Conservation (phyloP, 2,329 filamentous ascomycete genomes). For the Pezicula rhizophila region DNA sequence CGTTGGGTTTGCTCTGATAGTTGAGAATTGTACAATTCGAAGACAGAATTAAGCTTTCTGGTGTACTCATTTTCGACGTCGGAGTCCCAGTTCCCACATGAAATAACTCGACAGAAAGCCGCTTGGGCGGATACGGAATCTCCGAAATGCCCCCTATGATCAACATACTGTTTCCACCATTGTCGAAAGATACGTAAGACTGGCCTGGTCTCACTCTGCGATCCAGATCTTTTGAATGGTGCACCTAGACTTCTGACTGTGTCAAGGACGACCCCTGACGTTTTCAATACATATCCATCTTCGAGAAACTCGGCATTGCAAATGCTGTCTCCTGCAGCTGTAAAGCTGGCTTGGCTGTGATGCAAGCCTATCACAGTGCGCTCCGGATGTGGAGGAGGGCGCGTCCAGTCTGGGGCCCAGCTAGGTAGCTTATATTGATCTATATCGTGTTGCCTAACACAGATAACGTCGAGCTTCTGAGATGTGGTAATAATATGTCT, state of each 20-base stretch:
- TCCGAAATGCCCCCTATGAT: conserved; percentile 2
- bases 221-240: conserved; percentile 9
- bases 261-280: conserved; percentile 14
- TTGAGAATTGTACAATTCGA: conserved; percentile 6
- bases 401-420: conserved; percentile 23
- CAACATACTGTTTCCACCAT: conserved; percentile 21
- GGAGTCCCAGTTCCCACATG: conserved; percentile 19
- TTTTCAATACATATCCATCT: conserved; percentile 13
- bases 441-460: conserved; percentile 16
- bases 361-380: conserved; percentile 16
- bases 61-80: conserved; percentile 9
- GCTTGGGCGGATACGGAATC: conserved; percentile 9
- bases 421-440: conserved; percentile 11
- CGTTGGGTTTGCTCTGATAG: conserved; percentile 5
- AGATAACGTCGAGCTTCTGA: conserved; percentile 20
- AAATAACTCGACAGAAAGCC: conserved; percentile 15
- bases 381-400: conserved; percentile 7
- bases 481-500: conserved; percentile 18
- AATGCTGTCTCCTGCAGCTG: conserved; percentile 13
- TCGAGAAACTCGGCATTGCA: conserved; percentile 10
- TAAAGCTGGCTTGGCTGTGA: conserved; percentile 6
- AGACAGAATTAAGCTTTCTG: conserved; percentile 14
- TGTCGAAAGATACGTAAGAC: conserved; percentile 14
- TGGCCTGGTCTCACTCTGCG: conserved; percentile 11
- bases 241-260: conserved; percentile 13